phyloP scores from a whole-genome alignment of 2,329 filamentous ascomycete genomes.

The Akanthomyces muscarius region DNA sequence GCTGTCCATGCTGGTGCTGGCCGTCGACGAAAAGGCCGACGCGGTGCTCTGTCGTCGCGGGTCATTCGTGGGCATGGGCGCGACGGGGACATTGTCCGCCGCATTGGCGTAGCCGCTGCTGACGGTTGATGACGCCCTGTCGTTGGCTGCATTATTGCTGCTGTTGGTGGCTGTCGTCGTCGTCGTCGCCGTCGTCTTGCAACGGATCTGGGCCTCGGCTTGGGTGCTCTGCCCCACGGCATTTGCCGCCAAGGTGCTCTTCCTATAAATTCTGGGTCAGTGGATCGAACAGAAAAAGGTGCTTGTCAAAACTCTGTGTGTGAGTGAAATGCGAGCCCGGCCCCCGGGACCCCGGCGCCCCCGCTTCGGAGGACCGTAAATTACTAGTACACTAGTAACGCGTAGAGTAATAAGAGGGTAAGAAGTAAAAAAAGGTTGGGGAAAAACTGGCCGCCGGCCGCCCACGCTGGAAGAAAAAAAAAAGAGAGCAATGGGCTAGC shows the following conservation, averaged over 20 bases:
- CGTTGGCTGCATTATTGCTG: conserved; percentile 21
- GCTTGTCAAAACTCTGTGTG: background rate
- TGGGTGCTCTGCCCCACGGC: conserved; percentile 32
- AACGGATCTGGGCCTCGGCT: conserved; percentile 44
- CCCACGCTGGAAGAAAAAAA: background rate
- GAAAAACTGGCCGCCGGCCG: background rate
- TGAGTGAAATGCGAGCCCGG: background rate
- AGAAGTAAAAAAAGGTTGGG: conserved; percentile 7
- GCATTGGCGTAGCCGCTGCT: conserved; percentile 7
- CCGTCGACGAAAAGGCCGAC: conserved; percentile 21
- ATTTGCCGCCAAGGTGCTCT: conserved; percentile 40
- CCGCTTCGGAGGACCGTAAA: conserved; percentile 12
- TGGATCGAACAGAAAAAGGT: conserved; percentile 13
- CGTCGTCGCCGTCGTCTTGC: conserved; percentile 35
- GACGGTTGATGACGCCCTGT: background rate
- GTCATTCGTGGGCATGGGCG: conserved; percentile 30
- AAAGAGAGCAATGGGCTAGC: conserved; percentile 8
- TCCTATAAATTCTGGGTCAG: conserved; percentile 33
- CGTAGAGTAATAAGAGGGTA: background rate
- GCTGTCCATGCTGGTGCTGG: conserved; percentile 27
- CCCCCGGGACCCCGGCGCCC: conserved; percentile 1
- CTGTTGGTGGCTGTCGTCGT: conserved; percentile 23
- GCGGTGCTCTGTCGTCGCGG: conserved; percentile 35
- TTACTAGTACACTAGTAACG: conserved; percentile 7
- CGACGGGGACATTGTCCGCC: conserved; percentile 4